Conservation (phyloP, 768 basidiomycete species). For the Auricularia heimuer region DNA sequence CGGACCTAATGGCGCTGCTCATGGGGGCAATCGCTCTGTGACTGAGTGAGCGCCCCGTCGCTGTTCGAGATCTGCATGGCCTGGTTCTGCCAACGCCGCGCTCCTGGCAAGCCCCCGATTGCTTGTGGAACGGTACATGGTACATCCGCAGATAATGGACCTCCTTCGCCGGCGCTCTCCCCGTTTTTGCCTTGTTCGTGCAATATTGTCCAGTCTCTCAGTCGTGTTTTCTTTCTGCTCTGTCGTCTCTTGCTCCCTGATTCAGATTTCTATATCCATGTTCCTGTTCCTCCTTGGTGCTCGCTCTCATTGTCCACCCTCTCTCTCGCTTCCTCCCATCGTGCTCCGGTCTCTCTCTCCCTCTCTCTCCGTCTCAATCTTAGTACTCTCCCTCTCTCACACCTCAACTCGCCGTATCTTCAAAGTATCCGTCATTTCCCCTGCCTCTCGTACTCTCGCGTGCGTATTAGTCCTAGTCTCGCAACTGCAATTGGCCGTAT, state of each 20-base stretch:
- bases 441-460: background rate
- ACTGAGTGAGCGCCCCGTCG: background rate
- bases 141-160: conserved; percentile 1
- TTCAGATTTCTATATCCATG: background rate
- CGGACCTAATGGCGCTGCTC: conserved; percentile 72
- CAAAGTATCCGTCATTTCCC: background rate
- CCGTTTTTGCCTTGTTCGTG: background rate
- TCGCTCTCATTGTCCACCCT: background rate
- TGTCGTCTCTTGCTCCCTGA: conserved; percentile 2
- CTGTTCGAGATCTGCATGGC: background rate
- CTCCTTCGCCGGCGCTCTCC: conserved; percentile 1
- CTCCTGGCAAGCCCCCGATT: background rate
- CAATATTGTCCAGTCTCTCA: background rate
- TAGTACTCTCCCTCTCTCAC: background rate
- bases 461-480: conserved; percentile 15
- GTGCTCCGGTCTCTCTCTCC: background rate
- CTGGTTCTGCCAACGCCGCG: background rate
- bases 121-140: background rate
- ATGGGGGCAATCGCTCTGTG: conserved; percentile 43
- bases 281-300: background rate
- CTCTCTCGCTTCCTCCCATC: background rate
- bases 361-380: background rate
- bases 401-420: background rate
- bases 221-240: background rate
- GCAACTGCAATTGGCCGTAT: conserved; percentile 15